A percentile compares a stretch with the other conserved stretches of the same genome.
These are phyloP conservation scores for Ruellia speciosa DNA, from an alignment of 305 asterid species.

Conservation along the genomic window DNA sequence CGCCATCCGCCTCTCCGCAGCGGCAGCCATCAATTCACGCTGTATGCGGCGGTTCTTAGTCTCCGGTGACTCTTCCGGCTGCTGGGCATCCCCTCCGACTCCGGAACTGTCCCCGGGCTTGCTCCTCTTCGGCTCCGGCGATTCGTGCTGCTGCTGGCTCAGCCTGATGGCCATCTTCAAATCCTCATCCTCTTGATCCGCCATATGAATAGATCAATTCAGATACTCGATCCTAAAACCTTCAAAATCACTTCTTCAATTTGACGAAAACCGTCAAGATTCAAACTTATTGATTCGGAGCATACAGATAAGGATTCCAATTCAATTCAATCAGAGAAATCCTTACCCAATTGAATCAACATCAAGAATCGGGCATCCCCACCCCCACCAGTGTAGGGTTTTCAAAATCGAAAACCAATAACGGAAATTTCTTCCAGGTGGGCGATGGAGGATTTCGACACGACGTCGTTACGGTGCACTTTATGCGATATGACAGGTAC, in stretches of 20 bases:
- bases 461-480: too few relatives aligned
- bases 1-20: conserved; percentile 61
- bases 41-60: conserved; percentile 41
- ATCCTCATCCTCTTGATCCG: conserved; percentile 71
- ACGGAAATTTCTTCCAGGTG: too few relatives aligned
- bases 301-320: not conserved
- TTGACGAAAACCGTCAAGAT: conserved; percentile 6
- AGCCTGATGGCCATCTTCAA: conserved; percentile 58
- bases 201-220: conserved; percentile 39
- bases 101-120: conserved; percentile 52
- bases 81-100: conserved; percentile 27
- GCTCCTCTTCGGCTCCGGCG: conserved; percentile 94
- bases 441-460: too few relatives aligned
- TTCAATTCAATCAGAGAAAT: conserved; percentile 7
- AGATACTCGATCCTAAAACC: conserved; percentile 14
- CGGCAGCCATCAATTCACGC: conserved; percentile 92
- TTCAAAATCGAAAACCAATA: too few relatives aligned
- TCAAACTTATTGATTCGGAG: not conserved
- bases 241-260: conserved; percentile 13
- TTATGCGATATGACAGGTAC: too few relatives aligned
- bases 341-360: not conserved
- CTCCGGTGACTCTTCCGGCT: conserved; percentile 47
- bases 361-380: too few relatives aligned
- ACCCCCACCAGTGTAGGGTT: too few relatives aligned
- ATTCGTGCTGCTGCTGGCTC: conserved; percentile 68